phyloP scores from a whole-genome alignment of 2,329 filamentous ascomycete genomes.

The Penicillium frequentans region DNA sequence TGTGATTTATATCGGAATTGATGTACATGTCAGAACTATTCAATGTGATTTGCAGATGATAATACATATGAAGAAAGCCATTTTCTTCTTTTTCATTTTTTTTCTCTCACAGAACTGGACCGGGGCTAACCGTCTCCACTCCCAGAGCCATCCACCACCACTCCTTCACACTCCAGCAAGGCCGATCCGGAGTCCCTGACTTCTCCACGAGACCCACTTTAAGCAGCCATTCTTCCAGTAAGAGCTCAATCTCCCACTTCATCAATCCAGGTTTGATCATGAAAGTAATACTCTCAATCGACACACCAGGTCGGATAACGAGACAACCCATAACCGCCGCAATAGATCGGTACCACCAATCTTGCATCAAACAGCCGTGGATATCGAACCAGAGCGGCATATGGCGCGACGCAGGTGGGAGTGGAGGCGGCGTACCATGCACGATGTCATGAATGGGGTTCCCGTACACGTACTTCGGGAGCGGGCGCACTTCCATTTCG shows the following conservation, averaged over 20 bases:
- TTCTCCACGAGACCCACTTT: slow-evolving; percentile 22
- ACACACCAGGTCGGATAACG: slow-evolving; percentile 42
- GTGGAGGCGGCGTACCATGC: slow-evolving; percentile 25
- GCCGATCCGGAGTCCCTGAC: slow-evolving; percentile 9
- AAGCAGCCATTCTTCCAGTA: slow-evolving; percentile 42
- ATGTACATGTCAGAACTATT: background rate
- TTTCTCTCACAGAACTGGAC: too few relatives aligned
- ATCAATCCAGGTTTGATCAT: slow-evolving; percentile 41
- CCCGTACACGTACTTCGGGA: slow-evolving; percentile 40
- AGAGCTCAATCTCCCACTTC: slow-evolving; percentile 43
- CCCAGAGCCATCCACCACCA: slow-evolving; percentile 44
- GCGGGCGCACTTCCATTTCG: slow-evolving; percentile 40
- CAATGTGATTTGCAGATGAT: background rate
- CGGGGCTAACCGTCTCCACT: background rate
- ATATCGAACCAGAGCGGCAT: slow-evolving; percentile 53
- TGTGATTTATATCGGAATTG: background rate
- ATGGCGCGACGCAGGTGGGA: slow-evolving; percentile 21
- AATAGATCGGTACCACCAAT: slow-evolving; percentile 46
- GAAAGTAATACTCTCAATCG: slow-evolving; percentile 32
- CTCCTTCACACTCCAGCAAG: slow-evolving; percentile 36
- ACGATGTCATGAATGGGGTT: slow-evolving; percentile 33
- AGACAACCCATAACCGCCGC: slow-evolving; percentile 45
- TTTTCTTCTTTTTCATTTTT: background rate
- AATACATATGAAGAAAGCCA: background rate
- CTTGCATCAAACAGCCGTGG: slow-evolving; percentile 36